Conservation (phyloP, 2,329 filamentous ascomycete genomes). For the Arachnopeziza araneosa region DNA sequence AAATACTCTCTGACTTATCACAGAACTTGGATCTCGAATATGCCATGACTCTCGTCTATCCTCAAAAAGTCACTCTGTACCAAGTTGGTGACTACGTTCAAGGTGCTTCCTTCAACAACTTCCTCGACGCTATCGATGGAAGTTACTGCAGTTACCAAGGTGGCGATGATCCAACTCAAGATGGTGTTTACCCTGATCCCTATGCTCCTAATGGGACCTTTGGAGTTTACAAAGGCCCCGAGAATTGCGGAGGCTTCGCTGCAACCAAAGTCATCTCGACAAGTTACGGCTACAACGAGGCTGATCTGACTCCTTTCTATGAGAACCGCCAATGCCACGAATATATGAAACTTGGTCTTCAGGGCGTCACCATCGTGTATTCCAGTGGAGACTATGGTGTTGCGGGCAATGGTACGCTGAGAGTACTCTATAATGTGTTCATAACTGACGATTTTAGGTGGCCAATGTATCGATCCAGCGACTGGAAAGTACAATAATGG, state of each 20-base stretch:
- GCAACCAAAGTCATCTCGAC: neutral
- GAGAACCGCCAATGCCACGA: slow-evolving; percentile 56
- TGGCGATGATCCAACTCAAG: slow-evolving; percentile 1
- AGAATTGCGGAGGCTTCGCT: neutral
- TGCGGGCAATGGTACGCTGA: neutral
- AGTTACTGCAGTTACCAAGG: slow-evolving; percentile 2
- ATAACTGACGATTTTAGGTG: slow-evolving; percentile 4
- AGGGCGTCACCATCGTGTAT: slow-evolving; percentile 6
- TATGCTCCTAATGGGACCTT: neutral
- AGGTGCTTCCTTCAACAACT: slow-evolving; percentile 4
- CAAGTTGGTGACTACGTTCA: slow-evolving; percentile 3
- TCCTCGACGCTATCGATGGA: slow-evolving; percentile 3
- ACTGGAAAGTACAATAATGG: slow-evolving; percentile 30
- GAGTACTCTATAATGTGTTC: neutral
- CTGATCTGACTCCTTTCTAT: slow-evolving; percentile 56
- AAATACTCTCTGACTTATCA: neutral
- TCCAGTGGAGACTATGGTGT: slow-evolving; percentile 9
- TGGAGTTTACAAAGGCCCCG: slow-evolving; percentile 1
- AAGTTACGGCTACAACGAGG: slow-evolving; percentile 37
- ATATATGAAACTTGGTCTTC: slow-evolving; percentile 2
- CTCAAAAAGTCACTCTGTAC: slow-evolving; percentile 4
- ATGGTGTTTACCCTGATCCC: slow-evolving; percentile 5
- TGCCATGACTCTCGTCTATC: slow-evolving; percentile 1
- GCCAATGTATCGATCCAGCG: slow-evolving; percentile 32
- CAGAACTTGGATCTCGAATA: neutral